Base-by-base conservation (phyloP, 2,329 filamentous ascomycete species). In the Sclerotinia spermophila region DNA sequence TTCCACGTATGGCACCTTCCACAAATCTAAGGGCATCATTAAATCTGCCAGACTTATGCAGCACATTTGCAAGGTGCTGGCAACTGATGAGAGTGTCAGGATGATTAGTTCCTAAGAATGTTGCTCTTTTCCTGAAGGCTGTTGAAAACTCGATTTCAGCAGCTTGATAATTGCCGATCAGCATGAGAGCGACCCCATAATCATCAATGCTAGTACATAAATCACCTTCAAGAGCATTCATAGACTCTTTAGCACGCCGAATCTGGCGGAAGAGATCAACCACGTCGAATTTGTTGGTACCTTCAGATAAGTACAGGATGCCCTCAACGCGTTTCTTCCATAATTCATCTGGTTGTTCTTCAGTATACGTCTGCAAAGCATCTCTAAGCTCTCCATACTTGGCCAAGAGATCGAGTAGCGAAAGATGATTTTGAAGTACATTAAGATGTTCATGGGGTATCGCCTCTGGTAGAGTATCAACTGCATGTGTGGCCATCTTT, bases 291-390 rank as follows among this genome's bases (percentile, higher is more conserved):
- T 68, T 72, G 61, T 74, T 72, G 24, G 72, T 71, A 68, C 76
- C 74, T 45, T 76, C 75, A 7, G 71, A 73, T 56, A 73, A 68
- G 44, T 75, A 74, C 44, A 75, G 51, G 48, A 73, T 75, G 21
- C 72, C 75, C 58, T 73, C 71, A 70, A 75, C 74, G 45, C 73
- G 71, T 38, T 74, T 74, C 70, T 76, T 77, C 75, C 75, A 76
- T n/a, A 76, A 68, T 15, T 60, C 55, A 45, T 62, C 71, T 42
- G 69, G 68, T 45, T 72, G 60, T 3, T 74, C 71, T n/a, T 66
- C 69, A 27, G 72, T 70, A 53, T 71, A 73, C 17, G 66, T 67
- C 42, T 74, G 68, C 30, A 77, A 68, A 19, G 72, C 64, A 30
- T 71, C 69, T 67, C 74, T 71, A 59, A 75, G 71, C 4, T 76